Percentiles rank a stretch among this genome's conserved stretches.
phyloP scores from a whole-genome alignment of 345 rosid genomes.

The Brassica incana region DNA sequence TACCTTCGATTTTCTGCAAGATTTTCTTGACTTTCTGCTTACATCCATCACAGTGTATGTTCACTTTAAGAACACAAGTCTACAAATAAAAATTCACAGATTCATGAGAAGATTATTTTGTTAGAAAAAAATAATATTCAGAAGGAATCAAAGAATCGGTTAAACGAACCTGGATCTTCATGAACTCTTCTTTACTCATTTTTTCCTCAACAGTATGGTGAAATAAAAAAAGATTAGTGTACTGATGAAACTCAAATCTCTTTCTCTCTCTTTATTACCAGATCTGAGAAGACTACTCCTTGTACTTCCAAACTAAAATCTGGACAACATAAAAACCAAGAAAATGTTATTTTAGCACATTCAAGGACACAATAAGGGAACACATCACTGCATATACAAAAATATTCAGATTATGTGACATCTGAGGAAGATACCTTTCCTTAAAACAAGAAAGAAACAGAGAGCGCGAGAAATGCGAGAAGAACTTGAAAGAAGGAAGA shows the following conservation, averaged over 20 bases:
- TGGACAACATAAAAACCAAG: conserved; percentile 10
- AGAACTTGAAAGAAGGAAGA: conserved; percentile 26
- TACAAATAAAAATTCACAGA: conserved; percentile 43
- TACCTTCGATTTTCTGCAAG: conserved; percentile 91
- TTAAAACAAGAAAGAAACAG: conserved; percentile 2
- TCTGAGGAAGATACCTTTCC: conserved; percentile 19
- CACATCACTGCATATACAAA: conserved; percentile 2
- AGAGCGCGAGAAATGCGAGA: conserved; percentile 27
- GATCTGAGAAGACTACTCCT: conserved; percentile 51
- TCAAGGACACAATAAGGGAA: neutral
- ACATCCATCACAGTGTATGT: conserved; percentile 98
- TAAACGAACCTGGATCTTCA: conserved; percentile 87
- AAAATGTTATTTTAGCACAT: neutral
- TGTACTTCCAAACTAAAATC: conserved; percentile 11
- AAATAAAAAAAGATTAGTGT: neutral
- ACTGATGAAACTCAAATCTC: conserved; percentile 11
- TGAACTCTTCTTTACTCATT: conserved; percentile 97
- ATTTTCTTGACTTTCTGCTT: conserved; percentile 89
- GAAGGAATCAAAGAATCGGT: conserved; percentile 34
- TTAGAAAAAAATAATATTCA: neutral
- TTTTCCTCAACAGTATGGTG: conserved; percentile 14
- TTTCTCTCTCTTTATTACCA: conserved; percentile 26
- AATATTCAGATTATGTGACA: neutral
- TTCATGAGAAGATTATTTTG: neutral
- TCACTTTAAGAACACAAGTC: conserved; percentile 95